These are phyloP conservation scores for Chamaenerion angustifolium DNA, from an alignment of 345 rosid species.

Conservation along the genomic window DNA sequence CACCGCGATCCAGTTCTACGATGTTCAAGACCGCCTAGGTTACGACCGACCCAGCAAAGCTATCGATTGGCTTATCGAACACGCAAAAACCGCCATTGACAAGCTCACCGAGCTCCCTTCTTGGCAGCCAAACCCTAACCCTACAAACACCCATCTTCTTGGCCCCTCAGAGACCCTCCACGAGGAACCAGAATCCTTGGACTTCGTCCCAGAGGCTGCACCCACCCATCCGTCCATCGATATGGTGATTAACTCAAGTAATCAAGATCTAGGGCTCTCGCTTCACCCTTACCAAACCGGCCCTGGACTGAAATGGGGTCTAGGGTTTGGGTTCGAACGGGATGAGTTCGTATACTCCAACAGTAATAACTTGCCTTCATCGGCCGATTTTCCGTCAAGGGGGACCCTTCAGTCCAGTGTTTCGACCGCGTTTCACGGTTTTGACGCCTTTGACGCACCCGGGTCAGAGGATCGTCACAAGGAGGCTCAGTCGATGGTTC, in stretches of 20 bases:
- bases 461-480: neutral
- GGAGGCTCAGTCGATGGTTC: neutral
- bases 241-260: too few species aligned
- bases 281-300: slow-evolving; percentile 13
- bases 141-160: slow-evolving; percentile 13
- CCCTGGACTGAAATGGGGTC: neutral
- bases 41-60: slow-evolving; percentile 87
- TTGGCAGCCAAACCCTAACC: slow-evolving; percentile 17
- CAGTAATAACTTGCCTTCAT: slow-evolving; percentile 15
- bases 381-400: slow-evolving; percentile 29
- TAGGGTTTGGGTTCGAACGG: too few species aligned
- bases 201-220: too few species aligned
- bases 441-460: neutral
- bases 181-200: slow-evolving; percentile 15
- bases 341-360: slow-evolving; percentile 20
- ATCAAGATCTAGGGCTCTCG: slow-evolving; percentile 8
- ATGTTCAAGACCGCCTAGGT: slow-evolving; percentile 78
- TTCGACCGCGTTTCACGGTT: slow-evolving; percentile 2
- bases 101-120: slow-evolving; percentile 50
- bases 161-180: slow-evolving; percentile 12
- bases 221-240: too few species aligned
- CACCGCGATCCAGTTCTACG: slow-evolving; percentile 84
- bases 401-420: slow-evolving; percentile 89
- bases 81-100: slow-evolving; percentile 69
- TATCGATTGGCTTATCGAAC: slow-evolving; percentile 78